These are phyloP conservation scores for Apiospora saccharicola DNA, from an alignment of 2,329 filamentous ascomycete species.

Conservation along the genomic window DNA sequence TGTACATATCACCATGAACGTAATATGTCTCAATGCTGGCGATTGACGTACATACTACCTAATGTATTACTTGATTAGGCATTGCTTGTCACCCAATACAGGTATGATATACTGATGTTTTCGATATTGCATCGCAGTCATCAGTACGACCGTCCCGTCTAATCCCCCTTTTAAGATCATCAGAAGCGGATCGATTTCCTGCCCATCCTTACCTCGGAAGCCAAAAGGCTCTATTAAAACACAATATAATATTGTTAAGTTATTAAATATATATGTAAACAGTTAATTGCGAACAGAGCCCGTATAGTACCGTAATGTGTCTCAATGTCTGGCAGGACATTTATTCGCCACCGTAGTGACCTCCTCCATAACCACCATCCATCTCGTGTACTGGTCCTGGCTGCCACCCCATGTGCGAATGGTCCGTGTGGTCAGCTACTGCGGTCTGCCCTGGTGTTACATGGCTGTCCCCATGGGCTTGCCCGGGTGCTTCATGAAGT, in stretches of 20 bases:
- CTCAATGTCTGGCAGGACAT: background rate
- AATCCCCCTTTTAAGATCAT: background rate
- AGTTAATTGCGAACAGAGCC: background rate
- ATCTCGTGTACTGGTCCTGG: constrained; percentile 41
- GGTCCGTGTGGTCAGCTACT: constrained; percentile 30
- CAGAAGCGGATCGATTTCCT: background rate
- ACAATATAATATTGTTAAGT: background rate
- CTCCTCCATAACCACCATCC: constrained; percentile 31
- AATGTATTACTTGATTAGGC: background rate
- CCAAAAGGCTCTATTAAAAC: background rate
- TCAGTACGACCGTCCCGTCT: too few relatives aligned
- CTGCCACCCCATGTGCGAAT: constrained; percentile 36
- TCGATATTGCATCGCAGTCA: too few relatives aligned
- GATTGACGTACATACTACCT: background rate
- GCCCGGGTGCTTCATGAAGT: constrained; percentile 36
- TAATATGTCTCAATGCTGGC: background rate
- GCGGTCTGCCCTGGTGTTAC: constrained; percentile 32
- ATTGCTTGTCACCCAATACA: too few relatives aligned
- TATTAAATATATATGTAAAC: background rate
- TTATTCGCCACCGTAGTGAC: background rate
- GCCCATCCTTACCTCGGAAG: background rate
- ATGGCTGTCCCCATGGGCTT: constrained; percentile 28
- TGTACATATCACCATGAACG: background rate
- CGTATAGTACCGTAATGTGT: background rate
- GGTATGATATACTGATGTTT: too few relatives aligned